These are phyloP conservation scores for Urtica urens DNA, from an alignment of 306 rosid genomes.

Conservation along the genomic window DNA sequence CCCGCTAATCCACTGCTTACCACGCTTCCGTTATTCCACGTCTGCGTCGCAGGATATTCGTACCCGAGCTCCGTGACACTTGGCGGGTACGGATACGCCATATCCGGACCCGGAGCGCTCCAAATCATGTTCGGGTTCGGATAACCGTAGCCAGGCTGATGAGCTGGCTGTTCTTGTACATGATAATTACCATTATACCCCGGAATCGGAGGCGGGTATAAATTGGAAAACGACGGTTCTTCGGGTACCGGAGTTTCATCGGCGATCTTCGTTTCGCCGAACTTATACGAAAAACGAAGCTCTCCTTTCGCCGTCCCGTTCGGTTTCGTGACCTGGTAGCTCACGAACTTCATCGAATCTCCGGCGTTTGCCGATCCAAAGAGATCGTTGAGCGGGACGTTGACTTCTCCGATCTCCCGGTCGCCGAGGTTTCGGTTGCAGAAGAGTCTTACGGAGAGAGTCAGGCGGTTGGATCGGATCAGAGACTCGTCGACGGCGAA, in stretches of 20 bases:
- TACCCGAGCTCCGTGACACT: constrained; percentile 34
- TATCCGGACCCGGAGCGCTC: constrained; percentile 19
- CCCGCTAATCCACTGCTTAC: constrained; percentile 79
- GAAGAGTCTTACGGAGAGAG: constrained; percentile 31
- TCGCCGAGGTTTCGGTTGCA: constrained; percentile 41
- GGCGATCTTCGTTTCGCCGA: constrained; percentile 10
- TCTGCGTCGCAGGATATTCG: constrained; percentile 14
- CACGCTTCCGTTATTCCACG: constrained; percentile 47
- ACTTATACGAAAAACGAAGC: constrained; percentile 35
- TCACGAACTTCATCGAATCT: constrained; percentile 18
- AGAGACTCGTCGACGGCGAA: constrained; percentile 35
- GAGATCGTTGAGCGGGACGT: constrained; percentile 48
- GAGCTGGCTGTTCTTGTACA: background rate
- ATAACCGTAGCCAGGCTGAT: constrained; percentile 7
- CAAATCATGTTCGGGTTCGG: no score
- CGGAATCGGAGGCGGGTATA: background rate
- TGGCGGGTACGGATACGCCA: constrained; percentile 25
- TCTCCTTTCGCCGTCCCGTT: constrained; percentile 50
- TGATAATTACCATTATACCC: constrained; percentile 9
- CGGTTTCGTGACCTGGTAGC: constrained; percentile 44
- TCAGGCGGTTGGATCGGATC: constrained; percentile 31
- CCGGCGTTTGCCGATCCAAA: constrained; percentile 19
- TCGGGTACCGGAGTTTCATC: no score
- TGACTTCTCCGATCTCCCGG: constrained; percentile 41
- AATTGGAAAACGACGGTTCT: no score